Conservation (phyloP, 192 early-diverging fungal species). For the Backusella westeae region DNA sequence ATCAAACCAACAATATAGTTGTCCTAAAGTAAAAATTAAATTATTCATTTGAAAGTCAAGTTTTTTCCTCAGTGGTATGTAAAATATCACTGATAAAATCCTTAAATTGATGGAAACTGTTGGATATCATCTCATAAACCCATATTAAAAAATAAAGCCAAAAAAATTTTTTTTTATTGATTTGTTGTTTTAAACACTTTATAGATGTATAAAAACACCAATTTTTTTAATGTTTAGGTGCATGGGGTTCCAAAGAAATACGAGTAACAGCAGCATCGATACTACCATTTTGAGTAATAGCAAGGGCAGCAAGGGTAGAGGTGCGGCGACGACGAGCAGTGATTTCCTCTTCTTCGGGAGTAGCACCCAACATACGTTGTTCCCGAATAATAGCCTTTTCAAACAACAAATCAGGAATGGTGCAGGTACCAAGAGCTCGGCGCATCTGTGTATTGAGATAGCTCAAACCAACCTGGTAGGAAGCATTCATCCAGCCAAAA, state of each 20-base stretch:
- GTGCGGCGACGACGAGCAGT: not conserved
- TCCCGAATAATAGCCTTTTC: constrained; percentile 24
- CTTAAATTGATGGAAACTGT: no score
- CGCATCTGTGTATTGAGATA: constrained; percentile 71
- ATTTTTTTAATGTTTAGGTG: not conserved
- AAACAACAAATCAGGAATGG: constrained; percentile 70
- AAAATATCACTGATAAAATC: no score
- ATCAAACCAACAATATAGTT: not conserved
- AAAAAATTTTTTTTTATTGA: not conserved
- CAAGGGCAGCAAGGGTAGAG: constrained; percentile 17
- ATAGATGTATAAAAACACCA: not conserved
- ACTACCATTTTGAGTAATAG: constrained; percentile 26
- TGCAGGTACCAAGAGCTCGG: constrained; percentile 76
- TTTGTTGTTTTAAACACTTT: not conserved
- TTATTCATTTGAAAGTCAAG: no score
- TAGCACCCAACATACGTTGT: constrained; percentile 9
- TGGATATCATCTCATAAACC: not conserved
- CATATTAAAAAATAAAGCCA: not conserved
- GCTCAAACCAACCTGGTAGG: constrained; percentile 77
- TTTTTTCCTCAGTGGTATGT: no score
- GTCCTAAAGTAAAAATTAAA: no score
- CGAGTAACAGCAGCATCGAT: constrained; percentile 15
- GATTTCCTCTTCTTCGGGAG: constrained; percentile 9
- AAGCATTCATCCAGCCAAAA: constrained; percentile 99
- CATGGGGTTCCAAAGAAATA: not conserved